Base-by-base conservation (phyloP, 2,329 filamentous ascomycete species). In the Verruconis gallopava region DNA sequence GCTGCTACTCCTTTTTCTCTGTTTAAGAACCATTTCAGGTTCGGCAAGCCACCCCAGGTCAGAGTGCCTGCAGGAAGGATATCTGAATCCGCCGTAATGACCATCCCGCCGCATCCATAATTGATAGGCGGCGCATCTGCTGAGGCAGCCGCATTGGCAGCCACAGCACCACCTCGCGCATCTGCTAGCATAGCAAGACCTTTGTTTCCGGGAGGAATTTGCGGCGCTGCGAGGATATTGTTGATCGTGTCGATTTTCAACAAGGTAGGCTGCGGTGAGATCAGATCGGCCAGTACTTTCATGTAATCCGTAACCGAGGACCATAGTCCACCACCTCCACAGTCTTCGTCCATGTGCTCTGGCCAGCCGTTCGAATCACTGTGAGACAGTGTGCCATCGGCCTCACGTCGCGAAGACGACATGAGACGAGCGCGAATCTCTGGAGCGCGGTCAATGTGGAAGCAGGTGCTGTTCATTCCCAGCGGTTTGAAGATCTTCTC, bases 21-120 rank as follows among this genome's bases (percentile, higher is more conserved):
- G 21, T 44, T 40, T 11, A 42, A 15, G 15, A 46, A 46, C 44
- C 44, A 46, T 20, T 45, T 46, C 21, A 46, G 37, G 33, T 46
- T 46, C 19, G 44, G 43, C 3, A 46, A 25, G 9, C 44, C 44
- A 25, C 43, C 38, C 44, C 44, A 46, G 5, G 18, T 35, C 39
- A 40, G 12, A 5, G 28, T 42, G 12, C 38, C 37, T 22, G 18
- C 37, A 1, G 37, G 44, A n/a, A 45, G 15, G 15, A 44, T 19
- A 13, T 39, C 42, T 12, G 25, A 19, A 22, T 40, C 44, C 20
- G 28, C 34, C 11, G 35, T 40, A 14, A 32, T 32, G 15, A 41
- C 32, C 36, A 41, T 47, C 6, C 44, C 44, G 12, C 36, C 43
- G 30, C 42, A 37, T 5, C 43, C 43, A 40, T 46, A 46, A 17